These are phyloP conservation scores for Pythium insidiosum DNA, from an alignment of 352 stramenopile genomes.

Conservation along the genomic window DNA sequence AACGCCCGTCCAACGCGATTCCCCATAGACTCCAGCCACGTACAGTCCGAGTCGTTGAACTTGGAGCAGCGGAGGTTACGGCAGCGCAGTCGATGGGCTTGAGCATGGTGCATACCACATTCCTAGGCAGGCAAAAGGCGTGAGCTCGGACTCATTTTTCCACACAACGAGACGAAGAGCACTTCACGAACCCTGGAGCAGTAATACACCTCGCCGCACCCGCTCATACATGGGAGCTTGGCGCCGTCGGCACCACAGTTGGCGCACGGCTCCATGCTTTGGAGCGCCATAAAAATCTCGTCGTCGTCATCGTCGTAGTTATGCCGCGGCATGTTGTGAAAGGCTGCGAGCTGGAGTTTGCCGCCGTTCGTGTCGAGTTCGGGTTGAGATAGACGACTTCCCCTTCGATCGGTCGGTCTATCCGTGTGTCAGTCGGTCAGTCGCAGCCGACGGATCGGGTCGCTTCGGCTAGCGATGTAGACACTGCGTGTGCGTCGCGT, in stretches of 20 bases:
- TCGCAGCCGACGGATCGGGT: too few relatives aligned
- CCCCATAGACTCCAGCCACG: slow-evolving; percentile 9
- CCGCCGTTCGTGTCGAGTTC: neutral
- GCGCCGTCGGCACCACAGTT: slow-evolving; percentile 76
- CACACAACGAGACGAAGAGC: neutral
- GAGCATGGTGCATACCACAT: slow-evolving; percentile 86
- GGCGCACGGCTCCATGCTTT: slow-evolving; percentile 80
- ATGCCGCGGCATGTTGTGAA: slow-evolving; percentile 32
- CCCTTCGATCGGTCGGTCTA: too few relatives aligned
- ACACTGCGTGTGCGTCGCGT: too few relatives aligned
- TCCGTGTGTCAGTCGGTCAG: too few relatives aligned
- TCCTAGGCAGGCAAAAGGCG: slow-evolving; percentile 31
- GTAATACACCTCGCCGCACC: slow-evolving; percentile 83
- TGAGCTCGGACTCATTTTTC: too few relatives aligned
- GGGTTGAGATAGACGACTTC: too few relatives aligned
- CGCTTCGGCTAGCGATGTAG: too few relatives aligned
- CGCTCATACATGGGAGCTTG: slow-evolving; percentile 84
- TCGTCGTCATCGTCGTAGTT: slow-evolving; percentile 85
- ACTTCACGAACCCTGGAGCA: slow-evolving; percentile 56
- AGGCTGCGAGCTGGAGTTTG: neutral
- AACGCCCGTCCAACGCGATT: slow-evolving; percentile 2
- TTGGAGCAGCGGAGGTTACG: slow-evolving; percentile 83
- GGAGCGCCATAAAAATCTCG: slow-evolving; percentile 76
- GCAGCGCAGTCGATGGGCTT: slow-evolving; percentile 78
- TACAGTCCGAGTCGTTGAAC: slow-evolving; percentile 87